Base-by-base conservation (phyloP, 2,329 filamentous ascomycete species). In the Aspergillus sp. region DNA sequence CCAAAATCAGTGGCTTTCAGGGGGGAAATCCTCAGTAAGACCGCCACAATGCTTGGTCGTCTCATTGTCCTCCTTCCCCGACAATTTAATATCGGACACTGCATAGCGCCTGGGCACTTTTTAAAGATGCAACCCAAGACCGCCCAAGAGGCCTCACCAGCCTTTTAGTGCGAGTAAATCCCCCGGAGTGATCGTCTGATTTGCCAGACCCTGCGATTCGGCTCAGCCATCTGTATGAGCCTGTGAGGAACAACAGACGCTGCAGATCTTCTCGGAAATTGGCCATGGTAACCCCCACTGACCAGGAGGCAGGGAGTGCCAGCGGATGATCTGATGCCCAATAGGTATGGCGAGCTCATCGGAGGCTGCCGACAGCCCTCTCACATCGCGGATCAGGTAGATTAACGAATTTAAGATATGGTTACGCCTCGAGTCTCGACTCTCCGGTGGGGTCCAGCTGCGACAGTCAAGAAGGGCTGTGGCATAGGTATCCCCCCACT, bases 81-180 rank as follows among this genome's bases (percentile, higher is more conserved):
- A 34, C 13, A 34, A 17, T 20, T 24, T 45, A 44, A 44, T 50
- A 45, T 36, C 6, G 11, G 12, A 26, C 53, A 43, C 3, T 15
- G 12, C 17, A 18, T 53, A 34, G 49, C 30, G 49, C 12, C 50
- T 47, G 34, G 48, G 48, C 39, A 38, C 41, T 4, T 34, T 34
- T 11, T 17, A 55, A 43, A 13, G 41, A 58, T 58, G 56, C 54
- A 54, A 59, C 57, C 57, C 50, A 59, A 57, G 53, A 57, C 43
- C 50, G 57, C 54, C 54, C 47, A 57, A 57, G 53, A 54, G 26
- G 18, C 48, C 42, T 15, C 7, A 39, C 8, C 39, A 9, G n/a
- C 9, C 17, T 18, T 26, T 24, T 52, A 51, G 54, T 24, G 11
- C 3, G 2, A 30, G 18, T 34, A 12, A 38, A 34, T 51, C 48